Conservation (phyloP, 306 rosid species). For the Medicago truncatula region DNA sequence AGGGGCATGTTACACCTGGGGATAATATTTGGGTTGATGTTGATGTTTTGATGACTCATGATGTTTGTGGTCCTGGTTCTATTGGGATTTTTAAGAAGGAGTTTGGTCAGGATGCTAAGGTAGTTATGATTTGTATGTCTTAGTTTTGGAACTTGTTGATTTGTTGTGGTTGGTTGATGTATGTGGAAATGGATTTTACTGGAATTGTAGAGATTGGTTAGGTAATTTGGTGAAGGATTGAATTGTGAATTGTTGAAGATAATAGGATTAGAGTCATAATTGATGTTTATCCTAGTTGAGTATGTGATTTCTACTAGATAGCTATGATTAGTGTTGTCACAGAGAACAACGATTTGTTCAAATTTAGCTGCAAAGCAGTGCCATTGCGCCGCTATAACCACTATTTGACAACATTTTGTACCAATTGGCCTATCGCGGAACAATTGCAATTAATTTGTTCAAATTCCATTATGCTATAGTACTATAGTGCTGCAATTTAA, state of each 20-base stretch:
- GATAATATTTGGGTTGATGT: constrained; percentile 88
- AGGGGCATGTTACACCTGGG: constrained; percentile 71
- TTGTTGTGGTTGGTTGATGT: neutral
- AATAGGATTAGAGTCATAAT: neutral
- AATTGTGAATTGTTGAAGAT: constrained; percentile 10
- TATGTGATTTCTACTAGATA: neutral
- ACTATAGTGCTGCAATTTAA: no score
- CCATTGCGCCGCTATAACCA: neutral
- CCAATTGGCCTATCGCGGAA: no score
- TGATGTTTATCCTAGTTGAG: constrained; percentile 3
- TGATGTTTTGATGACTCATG: constrained; percentile 94
- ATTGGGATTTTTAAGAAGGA: constrained; percentile 92
- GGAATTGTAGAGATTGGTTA: neutral
- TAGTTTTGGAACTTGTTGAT: neutral
- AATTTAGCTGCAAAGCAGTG: neutral
- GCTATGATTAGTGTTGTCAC: no score
- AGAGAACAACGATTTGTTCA: neutral
- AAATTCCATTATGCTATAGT: neutral
- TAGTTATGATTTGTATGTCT: constrained; percentile 25
- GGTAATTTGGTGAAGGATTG: constrained; percentile 28
- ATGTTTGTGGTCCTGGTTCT: constrained; percentile 96
- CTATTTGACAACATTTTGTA: neutral
- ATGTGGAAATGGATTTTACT: neutral
- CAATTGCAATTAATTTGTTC: neutral
- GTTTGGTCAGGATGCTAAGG: constrained; percentile 91